Conservation (phyloP, 495 filamentous ascomycete species). For the Penicillium macrosclerotiorum region DNA sequence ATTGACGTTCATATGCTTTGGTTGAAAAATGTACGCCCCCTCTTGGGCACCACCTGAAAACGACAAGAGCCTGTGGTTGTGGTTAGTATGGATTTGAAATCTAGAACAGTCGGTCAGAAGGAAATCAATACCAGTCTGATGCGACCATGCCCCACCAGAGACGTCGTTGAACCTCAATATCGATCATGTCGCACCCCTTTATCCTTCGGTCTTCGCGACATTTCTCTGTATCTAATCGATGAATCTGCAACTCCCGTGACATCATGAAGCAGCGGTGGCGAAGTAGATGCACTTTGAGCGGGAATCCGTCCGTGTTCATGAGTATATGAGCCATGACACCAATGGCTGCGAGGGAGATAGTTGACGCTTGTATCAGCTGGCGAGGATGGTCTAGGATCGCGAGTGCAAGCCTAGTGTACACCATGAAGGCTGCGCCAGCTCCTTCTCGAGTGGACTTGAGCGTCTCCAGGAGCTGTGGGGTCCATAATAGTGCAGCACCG, state of each 20-base stretch:
- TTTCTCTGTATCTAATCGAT: slow-evolving; percentile 26
- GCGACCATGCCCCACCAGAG: slow-evolving; percentile 35
- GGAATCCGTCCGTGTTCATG: slow-evolving; percentile 22
- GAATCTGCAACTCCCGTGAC: slow-evolving; percentile 25
- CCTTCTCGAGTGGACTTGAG: slow-evolving; percentile 20
- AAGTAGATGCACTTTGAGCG: slow-evolving; percentile 18
- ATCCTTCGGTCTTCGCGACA: slow-evolving; percentile 19
- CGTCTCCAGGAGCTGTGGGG: slow-evolving; percentile 15
- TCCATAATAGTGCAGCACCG: slow-evolving; percentile 22
- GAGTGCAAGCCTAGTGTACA: slow-evolving; percentile 19
- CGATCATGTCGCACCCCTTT: slow-evolving; percentile 25
- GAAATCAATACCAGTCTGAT: slow-evolving; percentile 27
- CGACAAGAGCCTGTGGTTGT: slow-evolving; percentile 18
- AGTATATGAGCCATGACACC: slow-evolving; percentile 17
- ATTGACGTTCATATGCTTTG: slow-evolving; percentile 33
- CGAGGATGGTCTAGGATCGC: slow-evolving; percentile 21
- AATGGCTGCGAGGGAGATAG: slow-evolving; percentile 24
- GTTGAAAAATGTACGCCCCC: slow-evolving; percentile 26
- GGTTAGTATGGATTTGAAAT: neutral
- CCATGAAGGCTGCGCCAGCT: slow-evolving; percentile 19
- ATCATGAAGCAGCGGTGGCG: slow-evolving; percentile 23
- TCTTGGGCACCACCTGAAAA: slow-evolving; percentile 26
- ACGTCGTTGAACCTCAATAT: slow-evolving; percentile 31
- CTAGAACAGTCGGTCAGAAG: neutral
- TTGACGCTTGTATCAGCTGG: slow-evolving; percentile 17